Percentiles rank a stretch among this genome's conserved stretches.
phyloP scores from a whole-genome alignment of 1,139 yeast species.

The Lodderomyces elongisporus region DNA sequence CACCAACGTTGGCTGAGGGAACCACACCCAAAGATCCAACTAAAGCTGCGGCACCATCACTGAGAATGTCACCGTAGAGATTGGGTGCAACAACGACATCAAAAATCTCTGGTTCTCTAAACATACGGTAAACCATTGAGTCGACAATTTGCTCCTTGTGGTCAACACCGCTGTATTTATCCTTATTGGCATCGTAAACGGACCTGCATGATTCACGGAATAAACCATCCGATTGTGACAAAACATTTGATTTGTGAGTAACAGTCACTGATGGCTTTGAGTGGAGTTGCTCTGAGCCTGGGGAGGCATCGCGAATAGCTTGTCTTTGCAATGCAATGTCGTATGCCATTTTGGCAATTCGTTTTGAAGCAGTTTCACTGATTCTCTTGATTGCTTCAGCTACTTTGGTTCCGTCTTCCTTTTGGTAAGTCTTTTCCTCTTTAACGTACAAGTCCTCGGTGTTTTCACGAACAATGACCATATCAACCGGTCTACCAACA shows the following conservation, averaged over 20 bases:
- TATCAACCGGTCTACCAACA: conserved; percentile 81
- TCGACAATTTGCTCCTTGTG: conserved; percentile 96
- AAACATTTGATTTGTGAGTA: conserved; percentile 93
- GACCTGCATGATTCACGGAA: conserved; percentile 88
- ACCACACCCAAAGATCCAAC: conserved; percentile 98
- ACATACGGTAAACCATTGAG: conserved; percentile 98
- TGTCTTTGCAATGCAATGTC: conserved; percentile 92
- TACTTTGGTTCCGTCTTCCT: conserved; percentile 70
- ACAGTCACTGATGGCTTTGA: conserved; percentile 72
- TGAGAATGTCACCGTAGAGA: conserved; percentile 92
- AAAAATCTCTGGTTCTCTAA: conserved; percentile 94
- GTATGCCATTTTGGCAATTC: conserved; percentile 86
- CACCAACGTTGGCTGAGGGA: conserved; percentile 98
- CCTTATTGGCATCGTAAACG: conserved; percentile 64
- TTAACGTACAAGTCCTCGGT: conserved; percentile 96
- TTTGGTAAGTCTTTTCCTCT: conserved; percentile 73
- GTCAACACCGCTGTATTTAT: conserved; percentile 50
- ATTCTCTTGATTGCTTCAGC: conserved; percentile 98
- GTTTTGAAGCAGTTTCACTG: conserved; percentile 76
- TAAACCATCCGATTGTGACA: conserved; percentile 88
- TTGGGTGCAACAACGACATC: conserved; percentile 99
- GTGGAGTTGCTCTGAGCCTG: conserved; percentile 33
- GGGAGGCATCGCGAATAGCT: conserved; percentile 62
- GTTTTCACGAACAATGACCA: conserved; percentile 97
- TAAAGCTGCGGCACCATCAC: conserved; percentile 98